These are phyloP conservation scores for Pseudotsuga menziesii DNA, from an alignment of 75 land plant species.

Conservation along the genomic window DNA sequence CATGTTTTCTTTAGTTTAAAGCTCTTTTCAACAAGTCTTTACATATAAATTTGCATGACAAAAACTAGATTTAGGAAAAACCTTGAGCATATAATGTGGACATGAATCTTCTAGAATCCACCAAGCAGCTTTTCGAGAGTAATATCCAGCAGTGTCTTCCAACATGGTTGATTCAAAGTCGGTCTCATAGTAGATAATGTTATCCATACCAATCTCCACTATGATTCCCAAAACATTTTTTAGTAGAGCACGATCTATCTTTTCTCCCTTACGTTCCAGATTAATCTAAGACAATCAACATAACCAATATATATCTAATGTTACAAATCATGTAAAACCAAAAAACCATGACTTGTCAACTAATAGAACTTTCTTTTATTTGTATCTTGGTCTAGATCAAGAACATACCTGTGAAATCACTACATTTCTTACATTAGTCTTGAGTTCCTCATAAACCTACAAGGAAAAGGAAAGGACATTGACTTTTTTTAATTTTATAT, in stretches of 20 bases:
- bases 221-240: conserved; percentile 91
- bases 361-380: neutral
- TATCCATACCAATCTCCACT: conserved; percentile 93
- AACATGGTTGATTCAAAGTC: conserved; percentile 85
- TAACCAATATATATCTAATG: neutral
- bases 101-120: conserved; percentile 95
- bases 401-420: conserved; percentile 65
- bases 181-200: conserved; percentile 67
- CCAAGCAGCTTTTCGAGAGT: conserved; percentile 72
- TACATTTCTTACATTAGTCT: conserved; percentile 76
- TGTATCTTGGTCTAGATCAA: neutral
- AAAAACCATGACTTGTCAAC: neutral
- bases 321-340: neutral
- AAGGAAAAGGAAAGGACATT: neutral
- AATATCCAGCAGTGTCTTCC: conserved; percentile 75
- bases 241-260: conserved; percentile 78
- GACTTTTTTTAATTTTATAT: neutral
- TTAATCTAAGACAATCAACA: conserved; percentile 49
- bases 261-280: conserved; percentile 90
- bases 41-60: neutral
- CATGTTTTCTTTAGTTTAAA: neutral
- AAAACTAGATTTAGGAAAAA: conserved; percentile 2
- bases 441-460: conserved; percentile 79
- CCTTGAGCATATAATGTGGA: conserved; percentile 96
- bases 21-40: neutral